Conservation (phyloP, 1,284 basidiomycete genomes). For the Ceratobasidium papillatum region DNA sequence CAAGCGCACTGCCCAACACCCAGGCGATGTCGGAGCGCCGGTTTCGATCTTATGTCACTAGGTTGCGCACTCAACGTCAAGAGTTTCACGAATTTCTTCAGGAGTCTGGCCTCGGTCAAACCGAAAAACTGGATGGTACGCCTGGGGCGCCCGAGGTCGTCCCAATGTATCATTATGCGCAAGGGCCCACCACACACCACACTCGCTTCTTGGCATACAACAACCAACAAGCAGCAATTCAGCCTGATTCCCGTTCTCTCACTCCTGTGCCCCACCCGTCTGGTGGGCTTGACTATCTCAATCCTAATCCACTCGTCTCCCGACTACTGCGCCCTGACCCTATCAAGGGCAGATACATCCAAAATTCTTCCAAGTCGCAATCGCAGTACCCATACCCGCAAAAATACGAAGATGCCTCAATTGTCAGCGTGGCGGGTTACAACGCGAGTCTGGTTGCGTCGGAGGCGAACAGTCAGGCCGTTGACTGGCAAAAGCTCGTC, state of each 20-base stretch:
- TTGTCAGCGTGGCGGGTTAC: slow-evolving; percentile 41
- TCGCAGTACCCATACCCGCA: background rate
- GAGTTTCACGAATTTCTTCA: slow-evolving; percentile 62
- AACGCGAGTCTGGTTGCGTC: slow-evolving; percentile 40
- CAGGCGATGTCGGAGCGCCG: slow-evolving; percentile 55
- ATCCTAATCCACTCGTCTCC: slow-evolving; percentile 62
- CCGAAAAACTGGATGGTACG: slow-evolving; percentile 51
- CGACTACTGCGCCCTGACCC: slow-evolving; percentile 59
- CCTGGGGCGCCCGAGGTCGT: slow-evolving; percentile 40
- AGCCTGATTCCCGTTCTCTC: slow-evolving; percentile 56
- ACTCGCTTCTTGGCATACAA: slow-evolving; percentile 31
- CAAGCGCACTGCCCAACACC: slow-evolving; percentile 49
- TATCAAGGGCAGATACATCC: slow-evolving; percentile 66
- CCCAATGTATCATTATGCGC: slow-evolving; percentile 15
- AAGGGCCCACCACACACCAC: background rate
- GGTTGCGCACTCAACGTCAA: slow-evolving; percentile 64
- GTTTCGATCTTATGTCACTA: slow-evolving; percentile 67
- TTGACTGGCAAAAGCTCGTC: slow-evolving; percentile 31
- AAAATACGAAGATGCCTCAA: slow-evolving; percentile 23
- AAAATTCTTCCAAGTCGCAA: background rate
- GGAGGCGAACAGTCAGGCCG: slow-evolving; percentile 16
- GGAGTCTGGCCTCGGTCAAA: slow-evolving; percentile 43
- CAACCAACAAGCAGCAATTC: slow-evolving; percentile 26
- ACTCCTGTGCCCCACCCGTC: slow-evolving; percentile 69
- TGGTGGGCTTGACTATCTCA: slow-evolving; percentile 69